These are phyloP conservation scores for Aspergillus neotritici DNA, from an alignment of 2,329 filamentous ascomycete species.

Conservation along the genomic window DNA sequence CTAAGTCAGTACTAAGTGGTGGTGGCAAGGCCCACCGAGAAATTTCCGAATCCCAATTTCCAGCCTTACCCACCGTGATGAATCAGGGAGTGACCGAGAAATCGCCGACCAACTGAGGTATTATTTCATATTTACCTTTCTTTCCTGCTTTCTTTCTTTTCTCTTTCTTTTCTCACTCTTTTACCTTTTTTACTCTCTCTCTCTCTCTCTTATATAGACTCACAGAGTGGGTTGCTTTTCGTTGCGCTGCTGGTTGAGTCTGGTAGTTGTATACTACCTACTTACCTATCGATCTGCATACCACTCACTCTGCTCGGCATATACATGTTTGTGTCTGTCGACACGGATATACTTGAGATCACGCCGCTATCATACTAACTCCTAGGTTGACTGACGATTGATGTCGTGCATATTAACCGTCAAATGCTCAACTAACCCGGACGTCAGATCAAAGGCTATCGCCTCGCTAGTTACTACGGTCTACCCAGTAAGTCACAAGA, in stretches of 20 bases:
- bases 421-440: too few relatives aligned
- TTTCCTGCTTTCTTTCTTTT: constrained; percentile 1
- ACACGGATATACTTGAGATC: not conserved
- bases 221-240: not conserved
- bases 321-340: too few relatives aligned
- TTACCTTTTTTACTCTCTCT: not conserved
- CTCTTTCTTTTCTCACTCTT: not conserved
- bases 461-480: too few relatives aligned
- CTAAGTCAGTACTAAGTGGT: too few relatives aligned
- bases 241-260: not conserved
- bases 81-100: not conserved
- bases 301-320: too few relatives aligned
- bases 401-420: too few relatives aligned
- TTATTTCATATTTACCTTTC: not conserved
- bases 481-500: too few relatives aligned
- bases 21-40: not conserved
- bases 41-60: not conserved
- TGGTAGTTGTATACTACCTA: not conserved
- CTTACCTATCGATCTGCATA: not conserved
- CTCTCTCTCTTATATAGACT: not conserved
- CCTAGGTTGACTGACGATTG: not conserved
- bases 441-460: too few relatives aligned
- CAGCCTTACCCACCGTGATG: too few relatives aligned
- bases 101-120: not conserved
- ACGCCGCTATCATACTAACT: not conserved